Base-by-base conservation (phyloP, 176 grass and related monocot species). In the Aegilops speltoides region DNA sequence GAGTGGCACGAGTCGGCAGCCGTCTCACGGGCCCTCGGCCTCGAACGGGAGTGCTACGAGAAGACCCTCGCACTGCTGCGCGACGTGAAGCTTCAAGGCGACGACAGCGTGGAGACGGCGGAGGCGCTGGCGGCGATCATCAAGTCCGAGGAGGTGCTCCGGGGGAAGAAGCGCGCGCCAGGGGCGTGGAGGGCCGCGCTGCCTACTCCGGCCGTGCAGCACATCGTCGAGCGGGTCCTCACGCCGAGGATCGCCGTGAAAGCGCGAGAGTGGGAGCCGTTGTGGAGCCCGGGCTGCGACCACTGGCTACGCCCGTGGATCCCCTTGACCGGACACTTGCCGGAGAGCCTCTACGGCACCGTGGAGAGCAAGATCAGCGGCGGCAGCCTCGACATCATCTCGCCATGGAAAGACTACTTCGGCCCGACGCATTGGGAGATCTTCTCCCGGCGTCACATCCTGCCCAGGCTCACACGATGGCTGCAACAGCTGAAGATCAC, bases 401-500 rank as follows among this genome's bases (percentile, higher is more conserved):
- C 60, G 8, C 89, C 86, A 38, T 95, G 91, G 93, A 91, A 91
- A 67, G 88, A 91, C 84, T 90, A 22, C 93, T 82, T 61, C 26
- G 75, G 0, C 46, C 57, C 88, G 24, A 64, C 66, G 86, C 84
- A 63, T 5, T 95, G 93, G 93, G 91, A 80, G 34, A 48, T 34
- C 7, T 61, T 95, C 37, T 86, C 85, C 26, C 76, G 23, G 13
- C 61, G 59, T 3, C 59, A 89, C 69, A 75, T 93, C 54, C 5
- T 89, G 52, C 89, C 88, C 0, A 89, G 80, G 77, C 83, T 95
- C 76, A 77, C 71, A 66, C 12, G 86, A 13, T 24, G 10, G 10
- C 7, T 64, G 62, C 62, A 7, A 15, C 84, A 68, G 25, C 88
- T 95, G 81, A 76, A 82, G 65, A 66, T 91, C n/a, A 66, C 13